These are phyloP conservation scores for Aureobasidium sp. DNA, from an alignment of 2,329 filamentous ascomycete genomes.

Conservation along the genomic window DNA sequence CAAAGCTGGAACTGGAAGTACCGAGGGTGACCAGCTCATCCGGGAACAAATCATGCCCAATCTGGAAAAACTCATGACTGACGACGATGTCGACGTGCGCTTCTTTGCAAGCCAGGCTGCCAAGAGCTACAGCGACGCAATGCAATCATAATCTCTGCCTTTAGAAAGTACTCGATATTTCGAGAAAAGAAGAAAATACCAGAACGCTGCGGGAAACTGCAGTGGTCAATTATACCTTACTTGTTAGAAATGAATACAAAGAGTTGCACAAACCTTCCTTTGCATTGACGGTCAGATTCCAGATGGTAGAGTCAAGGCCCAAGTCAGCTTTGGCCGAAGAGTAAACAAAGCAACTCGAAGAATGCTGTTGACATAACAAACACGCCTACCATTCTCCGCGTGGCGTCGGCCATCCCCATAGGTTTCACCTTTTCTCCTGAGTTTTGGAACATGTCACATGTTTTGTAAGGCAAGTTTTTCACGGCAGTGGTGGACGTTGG, in stretches of 20 bases:
- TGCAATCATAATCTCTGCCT: slow-evolving; percentile 24
- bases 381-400: neutral
- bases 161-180: neutral
- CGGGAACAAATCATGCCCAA: slow-evolving; percentile 66
- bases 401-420: neutral
- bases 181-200: slow-evolving; percentile 1
- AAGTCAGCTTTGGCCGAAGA: neutral
- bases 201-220: slow-evolving; percentile 1
- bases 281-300: neutral
- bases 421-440: slow-evolving; percentile 2
- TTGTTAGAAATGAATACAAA: slow-evolving; percentile 13
- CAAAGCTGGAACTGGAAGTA: slow-evolving; percentile 36
- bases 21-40: slow-evolving; percentile 26
- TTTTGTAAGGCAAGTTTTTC: neutral
- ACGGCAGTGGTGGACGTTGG: neutral
- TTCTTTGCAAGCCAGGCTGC: slow-evolving; percentile 93
- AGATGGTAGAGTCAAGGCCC: neutral
- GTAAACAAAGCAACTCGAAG: neutral
- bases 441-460: neutral
- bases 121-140: slow-evolving; percentile 36
- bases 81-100: slow-evolving; percentile 94
- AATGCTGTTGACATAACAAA: slow-evolving; percentile 9
- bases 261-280: neutral
- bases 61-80: slow-evolving; percentile 89
- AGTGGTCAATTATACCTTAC: slow-evolving; percentile 7